Base-by-base conservation (phyloP, 768 basidiomycete species). In the Termitomyces sp. region DNA sequence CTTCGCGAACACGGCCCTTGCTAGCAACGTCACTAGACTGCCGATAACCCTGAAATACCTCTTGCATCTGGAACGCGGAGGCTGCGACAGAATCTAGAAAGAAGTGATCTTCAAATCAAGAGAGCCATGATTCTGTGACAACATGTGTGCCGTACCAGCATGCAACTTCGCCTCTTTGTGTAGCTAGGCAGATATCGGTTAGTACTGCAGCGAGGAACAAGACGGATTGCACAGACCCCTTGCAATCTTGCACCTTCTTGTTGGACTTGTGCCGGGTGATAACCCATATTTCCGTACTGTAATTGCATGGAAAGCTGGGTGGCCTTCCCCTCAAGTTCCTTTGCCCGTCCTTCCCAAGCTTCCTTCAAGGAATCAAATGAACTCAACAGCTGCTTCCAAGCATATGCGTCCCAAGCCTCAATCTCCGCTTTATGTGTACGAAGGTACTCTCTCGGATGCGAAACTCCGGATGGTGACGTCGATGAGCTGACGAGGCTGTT, bases 1-100 rank as follows among this genome's bases (percentile, higher is more conserved):
- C 85, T 71, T 93, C 90, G 36, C 89, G 83, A 11, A 93, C 91
- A 24, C 90, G 84, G 22, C 79, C 79, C 71, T 91, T 92, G 68
- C 89, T 88, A 7, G 88, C 83, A 32, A 77, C 57, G 71, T 93
- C 91, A 2, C 80, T 78, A 7, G 91, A 92, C 51, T 90, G 89
- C 33, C 90, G 83, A 68, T 93, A 93, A 8, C 87, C 87, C 20
- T 77, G 65, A 65, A 83, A 85, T 20, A 90, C 89, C 68, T 93
- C 91, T 65, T 84, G 81, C 76, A 93, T 84, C 74, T 93, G 91
- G 72, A 90, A 87, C 1, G 83, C 76, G 0, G 86, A 88, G 1
- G 91, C 91, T 7, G 83, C 81, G 20, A 90, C 80, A 3, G 85
- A 83, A 65, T 87, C 88, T 89, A 64, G 15, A 45, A 33, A 38